Conservation (phyloP, 2,329 filamentous ascomycete species). For the Diplodia sapinea region DNA sequence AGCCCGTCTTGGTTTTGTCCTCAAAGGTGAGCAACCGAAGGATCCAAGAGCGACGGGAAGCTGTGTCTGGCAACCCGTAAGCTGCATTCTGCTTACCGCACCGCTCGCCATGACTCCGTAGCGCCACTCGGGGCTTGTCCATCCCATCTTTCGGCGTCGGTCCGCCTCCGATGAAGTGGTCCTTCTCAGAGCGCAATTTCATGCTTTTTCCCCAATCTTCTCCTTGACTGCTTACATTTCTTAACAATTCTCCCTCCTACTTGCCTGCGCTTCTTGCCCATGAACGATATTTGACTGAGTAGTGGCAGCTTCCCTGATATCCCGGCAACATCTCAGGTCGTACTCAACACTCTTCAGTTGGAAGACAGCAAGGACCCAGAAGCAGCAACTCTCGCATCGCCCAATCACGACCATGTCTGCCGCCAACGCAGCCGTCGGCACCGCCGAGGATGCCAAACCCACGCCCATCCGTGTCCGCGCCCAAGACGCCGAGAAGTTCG, state of each 20-base stretch:
- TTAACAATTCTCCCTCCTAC: neutral
- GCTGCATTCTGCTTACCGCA: neutral
- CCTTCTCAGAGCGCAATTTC: neutral
- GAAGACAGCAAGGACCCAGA: neutral
- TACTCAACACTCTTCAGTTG: neutral
- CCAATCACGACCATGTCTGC: conserved; percentile 17
- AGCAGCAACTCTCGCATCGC: neutral
- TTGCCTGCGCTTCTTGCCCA: neutral
- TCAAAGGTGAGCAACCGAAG: neutral
- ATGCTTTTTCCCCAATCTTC: neutral
- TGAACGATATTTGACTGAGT: neutral
- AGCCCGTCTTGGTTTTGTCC: neutral
- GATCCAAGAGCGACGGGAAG: neutral
- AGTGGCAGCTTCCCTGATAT: neutral
- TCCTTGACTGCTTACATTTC: neutral
- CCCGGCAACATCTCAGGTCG: neutral
- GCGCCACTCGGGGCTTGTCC: conserved; percentile 2
- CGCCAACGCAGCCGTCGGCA: neutral
- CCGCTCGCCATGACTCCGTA: neutral
- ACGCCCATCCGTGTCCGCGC: conserved; percentile 35
- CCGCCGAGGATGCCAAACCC: conserved; percentile 29
- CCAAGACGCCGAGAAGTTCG: conserved; percentile 51
- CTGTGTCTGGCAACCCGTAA: neutral
- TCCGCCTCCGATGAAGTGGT: neutral
- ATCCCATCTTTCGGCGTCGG: conserved; percentile 2